Percentiles rank a stretch among this genome's conserved stretches.
phyloP scores from a whole-genome alignment of 139 green algal genomes.

The Picochlorum sp. region DNA sequence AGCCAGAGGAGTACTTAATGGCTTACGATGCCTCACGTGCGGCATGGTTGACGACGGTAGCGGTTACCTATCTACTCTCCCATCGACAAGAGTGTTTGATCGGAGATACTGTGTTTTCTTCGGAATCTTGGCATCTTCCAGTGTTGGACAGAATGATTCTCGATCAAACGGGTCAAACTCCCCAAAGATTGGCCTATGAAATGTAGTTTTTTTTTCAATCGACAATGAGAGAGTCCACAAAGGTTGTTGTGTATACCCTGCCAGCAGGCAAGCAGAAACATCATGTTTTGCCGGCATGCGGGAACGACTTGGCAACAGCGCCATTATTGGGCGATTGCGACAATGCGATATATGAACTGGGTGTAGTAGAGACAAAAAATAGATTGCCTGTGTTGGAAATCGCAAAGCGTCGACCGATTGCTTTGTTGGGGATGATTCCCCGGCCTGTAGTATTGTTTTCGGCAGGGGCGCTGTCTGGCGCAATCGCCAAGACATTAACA shows the following conservation, averaged over 20 bases:
- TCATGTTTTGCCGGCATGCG: background rate
- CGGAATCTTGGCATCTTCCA: too few species aligned
- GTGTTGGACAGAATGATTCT: too few species aligned
- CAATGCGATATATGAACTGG: constrained; percentile 8
- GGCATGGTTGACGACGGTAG: too few species aligned
- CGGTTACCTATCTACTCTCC: too few species aligned
- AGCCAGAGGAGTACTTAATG: too few species aligned
- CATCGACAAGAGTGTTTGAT: too few species aligned
- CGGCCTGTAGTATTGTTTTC: constrained; percentile 53
- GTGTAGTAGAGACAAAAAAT: background rate
- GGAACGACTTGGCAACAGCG: background rate
- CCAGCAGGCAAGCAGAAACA: background rate
- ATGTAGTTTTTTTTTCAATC: too few species aligned
- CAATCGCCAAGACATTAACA: constrained; percentile 69
- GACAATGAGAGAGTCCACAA: too few species aligned
- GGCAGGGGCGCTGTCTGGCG: constrained; percentile 64
- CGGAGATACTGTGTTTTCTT: too few species aligned
- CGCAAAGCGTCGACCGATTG: constrained; percentile 18
- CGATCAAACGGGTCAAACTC: too few species aligned
- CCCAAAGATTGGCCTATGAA: too few species aligned
- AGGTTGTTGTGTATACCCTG: background rate
- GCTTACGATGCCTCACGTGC: too few species aligned
- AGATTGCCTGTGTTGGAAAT: background rate
- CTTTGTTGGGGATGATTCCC: constrained; percentile 41
- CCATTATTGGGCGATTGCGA: background rate